Evolutionary conservation across 2,329 filamentous ascomycete genomes (phyloP).

Genomic region (Stachybotrys chartarum): DNA sequence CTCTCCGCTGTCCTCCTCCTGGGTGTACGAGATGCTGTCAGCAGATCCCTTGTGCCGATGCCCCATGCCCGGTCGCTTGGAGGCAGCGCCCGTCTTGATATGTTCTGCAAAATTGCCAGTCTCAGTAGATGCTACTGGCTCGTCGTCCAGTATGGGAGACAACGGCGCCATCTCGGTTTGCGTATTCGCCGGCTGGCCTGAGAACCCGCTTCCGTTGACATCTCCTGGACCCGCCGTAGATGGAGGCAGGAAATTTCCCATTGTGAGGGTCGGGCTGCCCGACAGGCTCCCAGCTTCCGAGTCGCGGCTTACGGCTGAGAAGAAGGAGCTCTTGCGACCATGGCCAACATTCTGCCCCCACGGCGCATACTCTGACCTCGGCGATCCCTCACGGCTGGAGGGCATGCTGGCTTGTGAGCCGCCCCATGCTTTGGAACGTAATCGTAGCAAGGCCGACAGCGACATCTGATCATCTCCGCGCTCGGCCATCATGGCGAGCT

Average conservation of each 20-base stretch:
- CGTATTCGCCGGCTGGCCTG: slow-evolving; percentile 6
- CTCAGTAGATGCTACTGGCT: neutral
- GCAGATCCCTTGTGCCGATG: slow-evolving; percentile 49
- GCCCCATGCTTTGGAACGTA: slow-evolving; percentile 73
- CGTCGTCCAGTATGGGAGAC: slow-evolving; percentile 1
- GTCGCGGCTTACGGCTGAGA: slow-evolving; percentile 40
- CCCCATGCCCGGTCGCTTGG: slow-evolving; percentile 19
- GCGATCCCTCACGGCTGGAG: slow-evolving; percentile 45
- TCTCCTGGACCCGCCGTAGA: slow-evolving; percentile 7
- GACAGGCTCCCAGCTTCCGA: slow-evolving; percentile 38
- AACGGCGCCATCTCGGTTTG: slow-evolving; percentile 4
- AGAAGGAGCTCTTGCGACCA: slow-evolving; percentile 40
- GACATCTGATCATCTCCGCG: slow-evolving; percentile 61
- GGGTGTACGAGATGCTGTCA: slow-evolving; percentile 65
- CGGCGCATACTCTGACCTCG: slow-evolving; percentile 40
- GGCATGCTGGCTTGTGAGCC: slow-evolving; percentile 69
- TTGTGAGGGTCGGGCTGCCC: slow-evolving; percentile 44
- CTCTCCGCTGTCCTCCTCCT: slow-evolving; percentile 53
- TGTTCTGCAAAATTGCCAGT: neutral
- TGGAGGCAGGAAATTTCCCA: slow-evolving; percentile 24
- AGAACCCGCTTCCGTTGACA: slow-evolving; percentile 5
- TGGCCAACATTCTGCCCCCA: slow-evolving; percentile 24
- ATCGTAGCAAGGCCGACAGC: slow-evolving; percentile 61
- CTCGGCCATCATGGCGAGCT: slow-evolving; percentile 61
- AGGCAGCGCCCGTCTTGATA: slow-evolving; percentile 6